Base-by-base conservation (phyloP, 495 filamentous ascomycete genomes). In the Oleoguttula mirabilis region DNA sequence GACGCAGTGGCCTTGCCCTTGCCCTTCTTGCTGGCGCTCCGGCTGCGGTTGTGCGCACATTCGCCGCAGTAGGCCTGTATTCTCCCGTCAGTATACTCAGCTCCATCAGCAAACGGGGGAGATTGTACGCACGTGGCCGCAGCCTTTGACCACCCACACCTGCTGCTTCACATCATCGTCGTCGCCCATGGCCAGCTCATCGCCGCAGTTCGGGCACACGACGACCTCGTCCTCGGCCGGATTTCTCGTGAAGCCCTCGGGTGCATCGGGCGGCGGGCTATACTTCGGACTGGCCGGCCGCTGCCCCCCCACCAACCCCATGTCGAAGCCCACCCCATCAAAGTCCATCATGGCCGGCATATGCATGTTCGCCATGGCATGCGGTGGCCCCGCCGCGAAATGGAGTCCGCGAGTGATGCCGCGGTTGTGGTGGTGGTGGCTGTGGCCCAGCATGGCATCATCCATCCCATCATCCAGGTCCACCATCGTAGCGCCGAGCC, bases 31-130 rank as follows among this genome's bases (percentile, higher is more conserved):
- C 20, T 16, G n/a, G 39, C 21, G 1, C 39, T 42, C 28, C 28
- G 45, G 28, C 14, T 20, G 1, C 79, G 68, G 32, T 75, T 64
- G 25, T 65, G 66, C 12, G 70, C 67, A 50, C 80, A 85, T 43
- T 72, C 69, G 31, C 80, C 80, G 55, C 80, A 85, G 52, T 83
- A 85, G 3, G 80, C 79, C 79, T 84, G 45, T n/a, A n/a, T n/a
- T n/a, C n/a, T n/a, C n/a, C n/a, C n/a, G n/a, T n/a, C n/a, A n/a
- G n/a, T n/a, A n/a, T n/a, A n/a, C n/a, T n/a, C n/a, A n/a, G n/a
- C n/a, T n/a, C n/a, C n/a, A n/a, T n/a, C n/a, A n/a, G n/a, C n/a
- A n/a, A n/a, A n/a, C n/a, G n/a, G n/a, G n/a, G n/a, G n/a, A n/a
- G n/a, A n/a, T n/a, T n/a, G 38, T 47, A 67, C 80, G 47, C 66